Percentiles rank a stretch among this genome's conserved stretches.
Conservation (phyloP, 2,329 filamentous ascomycete genomes). For the Dryadomyces quercus-mongolicae region DNA sequence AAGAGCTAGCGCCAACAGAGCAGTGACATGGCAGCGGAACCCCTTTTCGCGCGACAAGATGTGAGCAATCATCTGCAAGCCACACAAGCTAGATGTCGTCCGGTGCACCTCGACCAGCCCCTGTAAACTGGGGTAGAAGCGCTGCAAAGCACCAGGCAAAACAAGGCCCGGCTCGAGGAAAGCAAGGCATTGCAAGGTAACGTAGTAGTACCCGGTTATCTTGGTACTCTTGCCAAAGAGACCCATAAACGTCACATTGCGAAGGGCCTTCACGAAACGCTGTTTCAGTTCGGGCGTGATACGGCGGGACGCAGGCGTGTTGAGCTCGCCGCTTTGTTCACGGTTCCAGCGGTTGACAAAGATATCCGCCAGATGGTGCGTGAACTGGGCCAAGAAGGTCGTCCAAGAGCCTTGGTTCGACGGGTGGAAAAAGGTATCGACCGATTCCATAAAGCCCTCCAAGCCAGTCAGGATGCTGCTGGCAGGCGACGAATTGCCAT, state of each 20-base stretch:
- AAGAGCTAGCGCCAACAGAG: constrained; percentile 78
- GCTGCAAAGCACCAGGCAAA: constrained; percentile 81
- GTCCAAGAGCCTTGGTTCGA: constrained; percentile 94
- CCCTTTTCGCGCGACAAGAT: constrained; percentile 88
- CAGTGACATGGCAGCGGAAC: constrained; percentile 93
- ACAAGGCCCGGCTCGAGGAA: constrained; percentile 88
- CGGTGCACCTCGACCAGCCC: constrained; percentile 94
- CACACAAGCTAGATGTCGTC: constrained; percentile 84
- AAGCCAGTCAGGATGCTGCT: constrained; percentile 74
- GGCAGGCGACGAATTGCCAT: constrained; percentile 20
- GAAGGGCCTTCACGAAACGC: constrained; percentile 78
- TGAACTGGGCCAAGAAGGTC: constrained; percentile 75
- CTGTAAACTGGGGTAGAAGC: constrained; percentile 94
- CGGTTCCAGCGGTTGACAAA: constrained; percentile 98
- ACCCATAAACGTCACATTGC: constrained; percentile 95
- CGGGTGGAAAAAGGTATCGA: constrained; percentile 97
- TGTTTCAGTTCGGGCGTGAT: constrained; percentile 73
- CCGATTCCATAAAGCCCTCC: constrained; percentile 83
- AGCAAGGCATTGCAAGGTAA: constrained; percentile 76
- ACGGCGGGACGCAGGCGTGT: constrained; percentile 65
- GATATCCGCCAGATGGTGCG: constrained; percentile 86
- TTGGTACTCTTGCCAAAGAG: constrained; percentile 93
- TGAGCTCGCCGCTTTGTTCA: constrained; percentile 84
- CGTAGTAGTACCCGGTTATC: constrained; percentile 83
- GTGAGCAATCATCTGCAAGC: constrained; percentile 82